Percentiles rank a stretch among this genome's conserved stretches.
These are phyloP conservation scores for Eurotiales sp. DNA, from an alignment of 2,329 filamentous ascomycete species.

Conservation along the genomic window DNA sequence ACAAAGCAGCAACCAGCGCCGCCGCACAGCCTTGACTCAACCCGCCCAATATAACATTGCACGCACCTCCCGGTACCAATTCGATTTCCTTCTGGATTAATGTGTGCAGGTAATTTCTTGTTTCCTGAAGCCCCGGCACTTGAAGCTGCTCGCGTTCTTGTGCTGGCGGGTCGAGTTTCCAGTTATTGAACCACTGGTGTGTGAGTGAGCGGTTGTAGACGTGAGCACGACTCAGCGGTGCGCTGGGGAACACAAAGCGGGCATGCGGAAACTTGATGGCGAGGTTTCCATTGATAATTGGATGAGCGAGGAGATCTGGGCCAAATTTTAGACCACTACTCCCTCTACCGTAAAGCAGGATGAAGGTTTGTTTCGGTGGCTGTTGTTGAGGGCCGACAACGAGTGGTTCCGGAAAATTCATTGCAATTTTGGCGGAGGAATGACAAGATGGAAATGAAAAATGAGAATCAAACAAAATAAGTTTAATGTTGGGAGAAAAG, in stretches of 20 bases:
- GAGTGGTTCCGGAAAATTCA: background rate
- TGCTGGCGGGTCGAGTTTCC: conserved; percentile 20
- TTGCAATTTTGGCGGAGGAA: too few species aligned
- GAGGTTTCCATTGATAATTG: background rate
- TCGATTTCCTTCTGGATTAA: conserved; percentile 36
- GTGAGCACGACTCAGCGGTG: conserved; percentile 39
- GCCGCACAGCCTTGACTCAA: conserved; percentile 55
- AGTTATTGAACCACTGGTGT: conserved; percentile 49
- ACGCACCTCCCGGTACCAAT: conserved; percentile 35
- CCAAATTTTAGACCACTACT: background rate
- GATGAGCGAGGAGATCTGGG: background rate
- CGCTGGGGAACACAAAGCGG: conserved; percentile 52
- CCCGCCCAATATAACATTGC: conserved; percentile 47
- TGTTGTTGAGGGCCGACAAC: background rate
- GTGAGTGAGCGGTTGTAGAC: conserved; percentile 38
- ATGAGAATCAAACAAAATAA: too few species aligned
- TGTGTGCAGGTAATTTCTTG: conserved; percentile 36
- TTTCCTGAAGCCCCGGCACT: conserved; percentile 41
- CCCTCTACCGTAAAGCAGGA: background rate
- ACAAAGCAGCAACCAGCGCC: conserved; percentile 40
- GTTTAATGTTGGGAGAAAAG: too few species aligned
- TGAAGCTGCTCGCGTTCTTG: conserved; percentile 15
- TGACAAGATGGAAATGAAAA: too few species aligned
- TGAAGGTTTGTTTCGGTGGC: background rate
- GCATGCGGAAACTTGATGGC: conserved; percentile 33